These are phyloP conservation scores for Claviceps fusiformis DNA, from an alignment of 2,329 filamentous ascomycete species.

Conservation along the genomic window DNA sequence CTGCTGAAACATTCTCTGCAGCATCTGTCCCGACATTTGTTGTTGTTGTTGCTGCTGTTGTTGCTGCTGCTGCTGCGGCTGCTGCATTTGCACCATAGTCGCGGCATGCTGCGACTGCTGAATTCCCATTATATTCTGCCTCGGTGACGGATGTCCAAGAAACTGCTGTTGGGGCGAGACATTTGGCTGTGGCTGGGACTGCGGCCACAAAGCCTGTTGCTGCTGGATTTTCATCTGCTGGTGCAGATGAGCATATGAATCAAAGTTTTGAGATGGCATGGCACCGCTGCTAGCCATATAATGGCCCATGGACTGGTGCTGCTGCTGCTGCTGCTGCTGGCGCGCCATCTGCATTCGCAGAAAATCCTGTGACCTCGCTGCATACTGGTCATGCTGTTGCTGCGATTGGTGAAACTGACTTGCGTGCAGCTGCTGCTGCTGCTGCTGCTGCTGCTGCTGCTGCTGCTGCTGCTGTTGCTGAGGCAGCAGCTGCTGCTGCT, in stretches of 20 bases:
- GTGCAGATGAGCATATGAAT: slow-evolving; percentile 13
- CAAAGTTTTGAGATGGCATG: background rate
- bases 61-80: background rate
- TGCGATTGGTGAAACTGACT: slow-evolving; percentile 8
- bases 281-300: slow-evolving; percentile 1
- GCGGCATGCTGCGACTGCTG: slow-evolving; percentile 4
- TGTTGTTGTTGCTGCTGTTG: slow-evolving; percentile 3
- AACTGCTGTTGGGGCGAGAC: slow-evolving; percentile 5
- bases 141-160: slow-evolving; percentile 2
- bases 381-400: slow-evolving; percentile 12
- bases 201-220: slow-evolving; percentile 2
- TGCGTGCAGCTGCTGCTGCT: slow-evolving; percentile 11
- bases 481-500: slow-evolving; percentile 8
- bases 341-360: slow-evolving; percentile 9
- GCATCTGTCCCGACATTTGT: slow-evolving; percentile 3
- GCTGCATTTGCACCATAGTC: slow-evolving; percentile 5
- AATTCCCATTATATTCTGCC: background rate
- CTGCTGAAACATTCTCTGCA: slow-evolving; percentile 8
- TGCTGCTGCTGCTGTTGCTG: slow-evolving; percentile 8
- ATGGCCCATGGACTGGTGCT: slow-evolving; percentile 1
- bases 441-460: slow-evolving; percentile 4
- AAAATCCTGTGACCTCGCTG: slow-evolving; percentile 13
- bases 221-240: slow-evolving; percentile 6
- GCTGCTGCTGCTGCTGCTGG: slow-evolving; percentile 10
- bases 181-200: slow-evolving; percentile 11